Base-by-base conservation (phyloP, 345 rosid genomes). In the Dimocarpus longan region DNA sequence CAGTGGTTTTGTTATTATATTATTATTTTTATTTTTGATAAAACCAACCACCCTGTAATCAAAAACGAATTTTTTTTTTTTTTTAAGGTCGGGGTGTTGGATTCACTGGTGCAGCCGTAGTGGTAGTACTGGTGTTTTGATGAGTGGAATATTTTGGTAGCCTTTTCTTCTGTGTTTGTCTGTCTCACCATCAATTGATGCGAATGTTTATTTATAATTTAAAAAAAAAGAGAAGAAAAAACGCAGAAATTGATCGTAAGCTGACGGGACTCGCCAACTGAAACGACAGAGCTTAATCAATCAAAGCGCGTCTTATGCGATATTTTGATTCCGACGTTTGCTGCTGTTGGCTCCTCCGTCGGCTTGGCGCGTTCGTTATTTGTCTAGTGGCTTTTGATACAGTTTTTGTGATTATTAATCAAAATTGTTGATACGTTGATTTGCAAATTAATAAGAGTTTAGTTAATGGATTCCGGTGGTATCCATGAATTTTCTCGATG, bases 201-300 rank as follows among this genome's bases (percentile, higher is more conserved):
- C 57, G 80, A 68, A 77, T 57, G 56, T 68, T 66, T 37, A 66
- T 67, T 39, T 21, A 19, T 15, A 19, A 46, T 46, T 11, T 8
- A 44, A 44, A 44, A 46, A 37, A 16, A 42, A 50, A 48, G 44
- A 48, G 3, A 59, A 68, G 21, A 68, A 76, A 65, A 37, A 50
- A 26, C 18, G 11, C 21, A 10, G 1, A 32, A 28, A 39, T 21
- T 22, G 46, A 57, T 67, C 22, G 24, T 52, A 40, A 57, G 67
- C 43, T 77, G 80, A 77, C 59, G 80, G 32, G 67, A 77, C 74
- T 57, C 5, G 28, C 73, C 73, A 57, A 65, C 71, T 11, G 22
- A 75, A n/a, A 43, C 37, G 13, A 5, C 65, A 54, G 0, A 52
- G 19, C 62, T 46, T 28, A 65, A 75, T 66, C 28, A 76, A 19